Conservation (phyloP, 2,329 filamentous ascomycete genomes). For the Trichoderma asperellum region DNA sequence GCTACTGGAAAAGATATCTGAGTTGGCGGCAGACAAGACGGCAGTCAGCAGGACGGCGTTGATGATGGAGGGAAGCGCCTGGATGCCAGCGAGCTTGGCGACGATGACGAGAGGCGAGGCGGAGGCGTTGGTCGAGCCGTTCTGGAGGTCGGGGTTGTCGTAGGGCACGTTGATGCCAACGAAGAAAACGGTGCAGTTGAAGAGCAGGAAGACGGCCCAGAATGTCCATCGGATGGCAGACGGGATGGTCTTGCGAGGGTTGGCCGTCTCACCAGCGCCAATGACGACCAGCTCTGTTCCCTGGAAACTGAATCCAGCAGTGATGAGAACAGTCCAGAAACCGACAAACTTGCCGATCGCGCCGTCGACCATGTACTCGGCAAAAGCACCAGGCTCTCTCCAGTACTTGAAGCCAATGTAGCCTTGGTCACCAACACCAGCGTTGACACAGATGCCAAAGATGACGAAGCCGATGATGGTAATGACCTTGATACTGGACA, state of each 20-base stretch:
- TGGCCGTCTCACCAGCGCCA: conserved; percentile 75
- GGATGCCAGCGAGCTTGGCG: conserved; percentile 64
- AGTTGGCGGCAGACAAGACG: conserved; percentile 77
- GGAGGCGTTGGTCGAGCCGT: conserved; percentile 58
- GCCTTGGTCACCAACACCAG: conserved; percentile 69
- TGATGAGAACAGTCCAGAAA: conserved; percentile 71
- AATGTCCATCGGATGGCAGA: conserved; percentile 74
- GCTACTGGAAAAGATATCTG: conserved; percentile 73
- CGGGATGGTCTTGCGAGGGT: conserved; percentile 74
- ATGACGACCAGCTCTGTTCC: conserved; percentile 78
- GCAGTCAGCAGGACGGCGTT: conserved; percentile 79
- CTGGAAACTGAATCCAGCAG: conserved; percentile 71
- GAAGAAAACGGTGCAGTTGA: conserved; percentile 68
- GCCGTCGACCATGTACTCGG: conserved; percentile 59
- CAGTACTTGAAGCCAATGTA: conserved; percentile 76
- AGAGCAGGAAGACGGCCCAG: conserved; percentile 73
- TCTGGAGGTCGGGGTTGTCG: conserved; percentile 58
- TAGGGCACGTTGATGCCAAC: conserved; percentile 72
- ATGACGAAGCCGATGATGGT: conserved; percentile 77
- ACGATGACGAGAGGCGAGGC: conserved; percentile 69
- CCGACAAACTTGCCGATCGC: conserved; percentile 65
- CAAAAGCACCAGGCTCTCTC: conserved; percentile 69
- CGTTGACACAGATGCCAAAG: conserved; percentile 75
- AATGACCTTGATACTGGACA: conserved; percentile 75
- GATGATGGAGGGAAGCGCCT: conserved; percentile 68